These are phyloP conservation scores for Aspergillus hiratsukae DNA, from an alignment of 2,329 filamentous ascomycete genomes.

Conservation along the genomic window DNA sequence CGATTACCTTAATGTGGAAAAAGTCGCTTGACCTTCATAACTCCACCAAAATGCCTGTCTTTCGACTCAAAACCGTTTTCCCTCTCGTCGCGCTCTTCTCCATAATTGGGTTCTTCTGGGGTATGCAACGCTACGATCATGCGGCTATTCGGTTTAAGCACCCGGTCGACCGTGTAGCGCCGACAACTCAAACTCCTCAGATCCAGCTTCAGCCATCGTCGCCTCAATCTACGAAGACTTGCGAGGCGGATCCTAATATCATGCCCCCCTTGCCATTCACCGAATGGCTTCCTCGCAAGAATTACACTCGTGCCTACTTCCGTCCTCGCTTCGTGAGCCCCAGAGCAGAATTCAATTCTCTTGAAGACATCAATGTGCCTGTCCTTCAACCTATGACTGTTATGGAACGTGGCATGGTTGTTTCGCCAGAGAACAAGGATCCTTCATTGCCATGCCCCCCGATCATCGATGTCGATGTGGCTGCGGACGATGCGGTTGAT, in stretches of 20 bases:
- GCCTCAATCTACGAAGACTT: slow-evolving; percentile 19
- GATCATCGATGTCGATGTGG: slow-evolving; percentile 39
- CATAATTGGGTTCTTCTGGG: slow-evolving; percentile 37
- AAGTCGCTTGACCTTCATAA: slow-evolving; percentile 18
- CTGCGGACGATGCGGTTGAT: slow-evolving; percentile 35
- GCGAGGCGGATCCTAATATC: slow-evolving; percentile 31
- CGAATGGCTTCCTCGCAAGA: slow-evolving; percentile 42
- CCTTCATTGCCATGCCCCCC: slow-evolving; percentile 34
- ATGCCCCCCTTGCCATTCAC: slow-evolving; percentile 34
- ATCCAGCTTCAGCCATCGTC: slow-evolving; percentile 19
- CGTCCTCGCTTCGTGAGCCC: slow-evolving; percentile 34
- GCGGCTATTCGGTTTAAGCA: slow-evolving; percentile 35
- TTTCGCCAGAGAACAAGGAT: slow-evolving; percentile 30
- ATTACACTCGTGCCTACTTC: slow-evolving; percentile 41
- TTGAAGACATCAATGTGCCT: slow-evolving; percentile 35
- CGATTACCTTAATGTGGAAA: slow-evolving; percentile 27
- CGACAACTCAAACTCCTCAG: slow-evolving; percentile 16
- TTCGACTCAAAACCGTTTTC: slow-evolving; percentile 37
- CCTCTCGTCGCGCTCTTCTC: slow-evolving; percentile 35
- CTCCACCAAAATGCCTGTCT: slow-evolving; percentile 35
- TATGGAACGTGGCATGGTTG: slow-evolving; percentile 37
- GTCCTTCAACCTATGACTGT: slow-evolving; percentile 36
- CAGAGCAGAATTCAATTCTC: slow-evolving; percentile 34
- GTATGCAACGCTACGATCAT: slow-evolving; percentile 37
- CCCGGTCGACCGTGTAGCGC: slow-evolving; percentile 27